These are phyloP conservation scores for Zychaea mexicana DNA, from an alignment of 371 early-diverging fungal genomes.

Conservation along the genomic window DNA sequence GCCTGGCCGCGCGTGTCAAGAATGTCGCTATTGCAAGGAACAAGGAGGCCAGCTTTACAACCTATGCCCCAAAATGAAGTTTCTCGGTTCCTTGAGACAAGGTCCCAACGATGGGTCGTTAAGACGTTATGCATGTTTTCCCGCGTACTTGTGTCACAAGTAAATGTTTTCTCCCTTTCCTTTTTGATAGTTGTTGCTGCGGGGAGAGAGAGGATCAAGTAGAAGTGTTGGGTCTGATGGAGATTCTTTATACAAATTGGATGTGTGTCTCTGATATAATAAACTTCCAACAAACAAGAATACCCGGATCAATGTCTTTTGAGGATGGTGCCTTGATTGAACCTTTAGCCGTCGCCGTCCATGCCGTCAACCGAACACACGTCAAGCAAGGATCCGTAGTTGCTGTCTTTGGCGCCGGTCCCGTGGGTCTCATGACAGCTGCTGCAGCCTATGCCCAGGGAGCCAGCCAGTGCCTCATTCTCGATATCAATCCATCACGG, in stretches of 20 bases:
- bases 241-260: too few species aligned
- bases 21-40: slow-evolving; percentile 19
- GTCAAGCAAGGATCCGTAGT: slow-evolving; percentile 32
- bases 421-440: slow-evolving; percentile 40
- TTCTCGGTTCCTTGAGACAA: slow-evolving; percentile 22
- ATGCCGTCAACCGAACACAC: slow-evolving; percentile 33
- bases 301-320: slow-evolving; percentile 23
- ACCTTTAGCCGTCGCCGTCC: slow-evolving; percentile 44
- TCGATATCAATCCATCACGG: slow-evolving; percentile 36
- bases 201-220: not conserved
- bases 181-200: not conserved
- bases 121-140: slow-evolving; percentile 11
- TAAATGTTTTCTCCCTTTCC: not conserved
- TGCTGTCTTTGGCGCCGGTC: slow-evolving; percentile 38
- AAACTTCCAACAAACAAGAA: not conserved
- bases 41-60: slow-evolving; percentile 22
- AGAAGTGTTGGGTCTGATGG: too few species aligned
- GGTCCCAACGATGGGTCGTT: slow-evolving; percentile 23
- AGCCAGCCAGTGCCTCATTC: slow-evolving; percentile 31
- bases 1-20: slow-evolving; percentile 24
- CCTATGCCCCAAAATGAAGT: slow-evolving; percentile 32
- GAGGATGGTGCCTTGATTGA: slow-evolving; percentile 47
- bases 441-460: slow-evolving; percentile 42
- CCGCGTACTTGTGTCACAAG: slow-evolving; percentile 15
- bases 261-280: too few species aligned